Evolutionary conservation across 1,284 basidiomycete species (phyloP), one percentile per base, ranked within the genome.

Genomic region (Cerioporus squamosus): DNA sequence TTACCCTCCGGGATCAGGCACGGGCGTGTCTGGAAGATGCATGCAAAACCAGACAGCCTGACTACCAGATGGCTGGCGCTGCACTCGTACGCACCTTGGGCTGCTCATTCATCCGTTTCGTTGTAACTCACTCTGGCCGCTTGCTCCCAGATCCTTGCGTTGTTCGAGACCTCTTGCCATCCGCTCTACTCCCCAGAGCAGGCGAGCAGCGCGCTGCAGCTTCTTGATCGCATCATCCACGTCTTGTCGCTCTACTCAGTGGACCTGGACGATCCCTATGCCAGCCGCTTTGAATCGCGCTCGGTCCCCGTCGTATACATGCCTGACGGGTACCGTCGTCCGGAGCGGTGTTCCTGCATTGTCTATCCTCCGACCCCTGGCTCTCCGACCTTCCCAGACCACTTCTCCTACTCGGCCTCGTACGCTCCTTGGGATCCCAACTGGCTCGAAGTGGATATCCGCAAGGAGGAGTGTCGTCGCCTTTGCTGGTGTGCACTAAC

Each of bases 121-220:
- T 38, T 17, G 20, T 26, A 15, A 18, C 36, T 45, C 26, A 10
- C 31, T 26, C 18, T 24, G 12, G 51, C 29, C 12, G 61, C 51
- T 65, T 49, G 33, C 49, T 6, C 24, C 4, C 48, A 92, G 90
- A 81, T 91, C 46, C 77, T 92, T 10, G 85, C 88, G 2, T 74
- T 91, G 2, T 93, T 89, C 68, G 90, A 93, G 70, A 81, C 83
- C 0, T 91, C 88, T 2, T 82, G 85, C 6, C 87, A 92, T 60
- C 88, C 88, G 9, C 77, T 81, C 36, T 81, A 90, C 68, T 80
- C 78, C 24, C 75, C 80, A 7, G 77, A 80, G 31, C 79, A 85
- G 20, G 79, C 84, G n/a, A 74, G 77, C 36, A 73, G 72, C 31
- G 79, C 88, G 0, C 73, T 92, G 14, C 65, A 79, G 46, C 76